phyloP scores from a whole-genome alignment of 2,329 filamentous ascomycete genomes.

The Rhinocladiella similis region DNA sequence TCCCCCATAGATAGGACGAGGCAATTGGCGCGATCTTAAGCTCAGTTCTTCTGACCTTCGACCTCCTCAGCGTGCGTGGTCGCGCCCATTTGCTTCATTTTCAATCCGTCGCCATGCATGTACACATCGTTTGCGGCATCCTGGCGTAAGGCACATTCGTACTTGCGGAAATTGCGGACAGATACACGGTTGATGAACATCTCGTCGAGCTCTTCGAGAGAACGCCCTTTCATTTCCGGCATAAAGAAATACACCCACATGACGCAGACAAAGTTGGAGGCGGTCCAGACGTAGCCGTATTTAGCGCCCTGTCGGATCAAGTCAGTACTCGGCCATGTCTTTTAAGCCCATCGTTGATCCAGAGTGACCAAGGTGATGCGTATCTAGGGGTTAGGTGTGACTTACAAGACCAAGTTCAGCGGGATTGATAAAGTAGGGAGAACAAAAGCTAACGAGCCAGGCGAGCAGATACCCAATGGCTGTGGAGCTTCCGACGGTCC shows the following conservation, averaged over 20 bases:
- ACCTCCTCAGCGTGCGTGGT: conserved; percentile 14
- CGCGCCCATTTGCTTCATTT: not conserved
- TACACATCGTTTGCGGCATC: conserved; percentile 12
- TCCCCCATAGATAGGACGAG: too few relatives aligned
- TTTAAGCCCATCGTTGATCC: too few relatives aligned
- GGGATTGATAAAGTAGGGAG: conserved; percentile 43
- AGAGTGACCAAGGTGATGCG: too few relatives aligned
- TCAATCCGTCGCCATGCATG: not conserved
- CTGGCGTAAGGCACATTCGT: conserved; percentile 1
- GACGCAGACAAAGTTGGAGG: conserved; percentile 17
- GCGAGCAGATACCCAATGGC: conserved; percentile 38
- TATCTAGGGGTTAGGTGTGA: not conserved
- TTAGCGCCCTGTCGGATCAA: conserved; percentile 20
- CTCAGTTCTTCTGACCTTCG: not conserved
- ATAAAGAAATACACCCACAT: conserved; percentile 34
- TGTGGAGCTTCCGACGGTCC: conserved; percentile 37
- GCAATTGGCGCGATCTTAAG: too few relatives aligned
- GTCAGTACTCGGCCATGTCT: too few relatives aligned
- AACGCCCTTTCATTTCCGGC: conserved; percentile 41
- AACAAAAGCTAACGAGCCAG: conserved; percentile 38
- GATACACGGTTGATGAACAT: conserved; percentile 35
- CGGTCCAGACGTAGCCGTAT: conserved; percentile 34
- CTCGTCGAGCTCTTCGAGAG: conserved; percentile 42
- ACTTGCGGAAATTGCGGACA: conserved; percentile 16
- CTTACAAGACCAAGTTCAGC: conserved; percentile 37